These are phyloP conservation scores for Lactarius hengduanensis DNA, from an alignment of 768 basidiomycete species.

Conservation along the genomic window DNA sequence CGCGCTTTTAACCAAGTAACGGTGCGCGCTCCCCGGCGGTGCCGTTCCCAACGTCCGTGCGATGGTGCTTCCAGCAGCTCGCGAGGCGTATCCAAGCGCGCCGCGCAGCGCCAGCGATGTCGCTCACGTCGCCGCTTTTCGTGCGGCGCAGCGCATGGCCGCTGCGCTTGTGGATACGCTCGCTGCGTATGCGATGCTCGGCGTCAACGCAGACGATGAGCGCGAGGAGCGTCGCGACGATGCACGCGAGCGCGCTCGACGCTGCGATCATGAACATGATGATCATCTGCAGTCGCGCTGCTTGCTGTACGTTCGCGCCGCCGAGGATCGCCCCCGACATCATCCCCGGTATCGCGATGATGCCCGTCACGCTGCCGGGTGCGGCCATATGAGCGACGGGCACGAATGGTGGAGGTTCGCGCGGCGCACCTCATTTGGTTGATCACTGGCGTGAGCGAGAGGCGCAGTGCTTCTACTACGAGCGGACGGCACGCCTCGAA, in stretches of 20 bases:
- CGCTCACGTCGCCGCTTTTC: not conserved
- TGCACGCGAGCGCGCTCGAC: conserved; percentile 66
- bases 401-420: not conserved
- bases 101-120: not conserved
- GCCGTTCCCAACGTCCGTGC: not conserved
- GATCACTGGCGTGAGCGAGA: conserved; percentile 77
- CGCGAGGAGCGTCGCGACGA: conserved; percentile 59
- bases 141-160: conserved; percentile 24
- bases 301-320: conserved; percentile 80
- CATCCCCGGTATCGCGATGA: conserved; percentile 84
- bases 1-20: conserved; percentile 1
- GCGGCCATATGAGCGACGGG: not conserved
- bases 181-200: conserved; percentile 61
- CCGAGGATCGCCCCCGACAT: conserved; percentile 92
- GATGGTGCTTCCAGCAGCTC: not conserved
- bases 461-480: conserved; percentile 70
- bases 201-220: conserved; percentile 64
- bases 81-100: not conserved
- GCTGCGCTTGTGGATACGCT: conserved; percentile 49
- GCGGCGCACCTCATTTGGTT: conserved; percentile 74
- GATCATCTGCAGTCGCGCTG: conserved; percentile 85
- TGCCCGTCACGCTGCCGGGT: conserved; percentile 59
- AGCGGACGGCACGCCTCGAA: conserved; percentile 83
- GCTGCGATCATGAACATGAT: conserved; percentile 94
- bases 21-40: not conserved